Percentiles rank a stretch among this genome's conserved stretches.
These are phyloP conservation scores for Pseudogymnoascus sp. DNA, from an alignment of 2,329 filamentous ascomycete genomes.

Conservation along the genomic window DNA sequence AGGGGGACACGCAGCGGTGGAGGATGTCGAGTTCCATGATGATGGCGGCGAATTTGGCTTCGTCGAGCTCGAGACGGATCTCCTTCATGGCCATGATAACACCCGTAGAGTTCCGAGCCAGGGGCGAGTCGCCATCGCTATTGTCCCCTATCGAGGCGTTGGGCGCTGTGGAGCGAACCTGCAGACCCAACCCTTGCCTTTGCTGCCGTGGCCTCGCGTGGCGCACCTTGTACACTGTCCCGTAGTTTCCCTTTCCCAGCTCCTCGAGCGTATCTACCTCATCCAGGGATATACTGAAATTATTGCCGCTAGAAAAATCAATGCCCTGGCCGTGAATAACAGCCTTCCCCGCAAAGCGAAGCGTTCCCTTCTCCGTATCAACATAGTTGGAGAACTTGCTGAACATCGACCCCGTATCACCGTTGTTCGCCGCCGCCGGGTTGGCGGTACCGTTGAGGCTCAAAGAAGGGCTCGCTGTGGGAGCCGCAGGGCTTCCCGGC, in stretches of 20 bases:
- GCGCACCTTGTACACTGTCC: slow-evolving; percentile 92
- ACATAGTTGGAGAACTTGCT: slow-evolving; percentile 74
- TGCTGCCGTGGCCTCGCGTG: slow-evolving; percentile 62
- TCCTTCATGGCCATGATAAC: slow-evolving; percentile 99
- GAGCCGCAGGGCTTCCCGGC: slow-evolving; percentile 20
- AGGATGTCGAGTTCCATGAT: slow-evolving; percentile 96
- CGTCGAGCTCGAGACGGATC: slow-evolving; percentile 88
- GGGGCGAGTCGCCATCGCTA: slow-evolving; percentile 18
- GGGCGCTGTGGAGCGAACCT: slow-evolving; percentile 33
- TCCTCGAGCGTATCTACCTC: slow-evolving; percentile 91
- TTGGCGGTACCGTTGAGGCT: slow-evolving; percentile 15
- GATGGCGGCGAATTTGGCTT: slow-evolving; percentile 93
- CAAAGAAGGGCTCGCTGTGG: slow-evolving; percentile 11
- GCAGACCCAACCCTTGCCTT: slow-evolving; percentile 52
- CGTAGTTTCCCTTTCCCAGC: slow-evolving; percentile 95
- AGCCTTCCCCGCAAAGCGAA: slow-evolving; percentile 90
- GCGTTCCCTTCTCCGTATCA: slow-evolving; percentile 81
- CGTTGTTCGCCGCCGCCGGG: slow-evolving; percentile 18
- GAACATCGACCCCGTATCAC: slow-evolving; percentile 40
- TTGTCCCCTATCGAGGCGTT: slow-evolving; percentile 18
- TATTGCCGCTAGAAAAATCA: slow-evolving; percentile 82
- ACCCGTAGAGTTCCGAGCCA: slow-evolving; percentile 46
- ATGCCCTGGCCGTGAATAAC: slow-evolving; percentile 83
- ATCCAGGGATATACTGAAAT: slow-evolving; percentile 89
- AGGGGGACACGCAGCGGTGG: slow-evolving; percentile 88